Conservation (phyloP, 2,329 filamentous ascomycete genomes). For the Trichoderma sp. region DNA sequence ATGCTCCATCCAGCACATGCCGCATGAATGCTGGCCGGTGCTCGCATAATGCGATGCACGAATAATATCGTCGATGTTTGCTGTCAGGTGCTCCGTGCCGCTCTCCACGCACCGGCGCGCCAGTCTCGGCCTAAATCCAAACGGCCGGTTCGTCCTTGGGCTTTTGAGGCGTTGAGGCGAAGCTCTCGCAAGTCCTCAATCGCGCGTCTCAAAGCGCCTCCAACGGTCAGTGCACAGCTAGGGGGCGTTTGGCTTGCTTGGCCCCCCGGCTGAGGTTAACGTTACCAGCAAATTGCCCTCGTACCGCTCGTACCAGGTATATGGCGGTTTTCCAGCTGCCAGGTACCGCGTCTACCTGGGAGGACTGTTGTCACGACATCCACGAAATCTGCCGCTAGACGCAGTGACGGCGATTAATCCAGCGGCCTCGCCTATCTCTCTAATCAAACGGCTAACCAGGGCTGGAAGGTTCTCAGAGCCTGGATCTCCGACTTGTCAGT, state of each 20-base stretch:
- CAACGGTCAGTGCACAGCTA: slow-evolving; percentile 6
- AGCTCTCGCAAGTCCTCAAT: slow-evolving; percentile 13
- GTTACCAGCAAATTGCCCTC: slow-evolving; percentile 9
- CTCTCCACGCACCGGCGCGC: not conserved
- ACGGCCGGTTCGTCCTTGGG: slow-evolving; percentile 9
- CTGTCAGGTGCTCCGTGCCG: not conserved
- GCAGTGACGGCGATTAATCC: slow-evolving; percentile 16
- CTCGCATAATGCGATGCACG: not conserved
- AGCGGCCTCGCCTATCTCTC: slow-evolving; percentile 22
- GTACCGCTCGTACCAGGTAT: not conserved
- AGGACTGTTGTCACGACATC: not conserved
- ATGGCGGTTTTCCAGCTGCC: not conserved
- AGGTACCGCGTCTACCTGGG: not conserved
- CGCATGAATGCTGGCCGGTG: not conserved
- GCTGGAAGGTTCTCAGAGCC: not conserved
- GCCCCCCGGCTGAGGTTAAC: slow-evolving; percentile 2
- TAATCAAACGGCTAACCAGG: slow-evolving; percentile 9
- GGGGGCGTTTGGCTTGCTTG: not conserved
- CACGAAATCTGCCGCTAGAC: not conserved
- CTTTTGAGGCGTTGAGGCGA: slow-evolving; percentile 16
- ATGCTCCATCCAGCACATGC: not conserved
- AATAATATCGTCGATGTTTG: not conserved
- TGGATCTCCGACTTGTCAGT: slow-evolving; percentile 3
- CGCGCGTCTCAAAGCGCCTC: not conserved
- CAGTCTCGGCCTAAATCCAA: slow-evolving; percentile 2